A percentile compares a stretch with the other conserved stretches of the same genome.
Conservation (phyloP, 495 filamentous ascomycete genomes). For the Immersiella caudata region DNA sequence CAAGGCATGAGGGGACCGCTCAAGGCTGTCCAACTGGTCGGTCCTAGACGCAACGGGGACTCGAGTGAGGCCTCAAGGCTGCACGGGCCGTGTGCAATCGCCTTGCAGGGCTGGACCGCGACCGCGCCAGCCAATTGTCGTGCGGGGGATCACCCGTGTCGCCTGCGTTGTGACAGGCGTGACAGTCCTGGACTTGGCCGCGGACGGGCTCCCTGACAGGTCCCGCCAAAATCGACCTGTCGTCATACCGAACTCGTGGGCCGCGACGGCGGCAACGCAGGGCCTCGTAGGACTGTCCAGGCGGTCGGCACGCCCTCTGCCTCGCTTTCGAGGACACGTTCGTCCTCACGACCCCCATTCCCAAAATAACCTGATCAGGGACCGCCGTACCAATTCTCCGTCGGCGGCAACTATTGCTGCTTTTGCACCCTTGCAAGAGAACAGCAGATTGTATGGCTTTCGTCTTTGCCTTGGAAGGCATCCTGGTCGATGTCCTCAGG, state of each 20-base stretch:
- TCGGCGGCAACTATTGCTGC: background rate
- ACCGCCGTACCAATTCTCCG: background rate
- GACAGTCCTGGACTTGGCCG: background rate
- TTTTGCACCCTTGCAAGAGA: background rate
- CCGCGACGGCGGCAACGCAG: slow-evolving; percentile 1
- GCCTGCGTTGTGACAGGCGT: slow-evolving; percentile 5
- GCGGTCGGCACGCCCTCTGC: background rate
- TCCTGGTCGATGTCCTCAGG: background rate
- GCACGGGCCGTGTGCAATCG: slow-evolving; percentile 9
- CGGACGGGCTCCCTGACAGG: slow-evolving; percentile 4
- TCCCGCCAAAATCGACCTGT: slow-evolving; percentile 17
- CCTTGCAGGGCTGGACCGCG: slow-evolving; percentile 12
- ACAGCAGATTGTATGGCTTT: background rate
- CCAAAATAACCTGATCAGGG: background rate
- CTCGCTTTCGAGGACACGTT: background rate
- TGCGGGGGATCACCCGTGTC: background rate
- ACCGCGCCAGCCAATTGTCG: slow-evolving; percentile 2
- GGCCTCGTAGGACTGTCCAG: slow-evolving; percentile 14
- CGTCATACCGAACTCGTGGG: slow-evolving; percentile 25
- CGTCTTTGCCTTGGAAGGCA: slow-evolving; percentile 16
- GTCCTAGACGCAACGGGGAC: slow-evolving; percentile 10
- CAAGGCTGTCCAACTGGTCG: slow-evolving; percentile 20
- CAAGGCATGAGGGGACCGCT: slow-evolving; percentile 10
- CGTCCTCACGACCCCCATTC: background rate
- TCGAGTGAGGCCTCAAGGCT: slow-evolving; percentile 12